Conservation (phyloP, 768 basidiomycete genomes). For the Hygrophorus pudorinus region DNA sequence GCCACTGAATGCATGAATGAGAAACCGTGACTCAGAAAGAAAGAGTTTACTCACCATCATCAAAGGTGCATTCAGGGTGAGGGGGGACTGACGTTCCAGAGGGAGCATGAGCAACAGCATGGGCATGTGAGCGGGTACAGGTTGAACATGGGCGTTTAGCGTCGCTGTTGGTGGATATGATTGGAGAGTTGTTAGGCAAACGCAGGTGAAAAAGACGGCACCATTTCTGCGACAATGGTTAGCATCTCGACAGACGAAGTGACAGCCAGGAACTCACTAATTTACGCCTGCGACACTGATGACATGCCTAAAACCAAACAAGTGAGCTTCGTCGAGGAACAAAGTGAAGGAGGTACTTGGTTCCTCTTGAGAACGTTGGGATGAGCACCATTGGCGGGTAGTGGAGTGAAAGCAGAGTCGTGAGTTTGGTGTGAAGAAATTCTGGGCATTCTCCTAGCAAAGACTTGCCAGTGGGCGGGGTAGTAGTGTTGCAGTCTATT, state of each 20-base stretch:
- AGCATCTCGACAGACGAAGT: conserved; percentile 10
- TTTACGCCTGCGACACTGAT: conserved; percentile 68
- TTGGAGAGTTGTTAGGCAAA: not conserved
- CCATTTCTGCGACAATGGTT: conserved; percentile 44
- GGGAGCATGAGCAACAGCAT: conserved; percentile 52
- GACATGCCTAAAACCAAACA: conserved; percentile 33
- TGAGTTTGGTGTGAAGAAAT: conserved; percentile 17
- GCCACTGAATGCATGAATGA: conserved; percentile 23
- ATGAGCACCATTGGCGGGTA: conserved; percentile 20
- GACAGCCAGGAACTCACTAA: conserved; percentile 34
- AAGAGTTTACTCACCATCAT: conserved; percentile 41
- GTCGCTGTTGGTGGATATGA: conserved; percentile 24
- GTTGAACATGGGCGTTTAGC: conserved; percentile 72
- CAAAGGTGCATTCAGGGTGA: conserved; percentile 66
- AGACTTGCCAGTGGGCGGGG: too few relatives aligned
- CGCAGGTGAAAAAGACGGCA: conserved; percentile 14
- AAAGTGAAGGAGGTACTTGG: conserved; percentile 25
- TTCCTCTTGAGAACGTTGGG: conserved; percentile 45
- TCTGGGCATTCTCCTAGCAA: conserved; percentile 28
- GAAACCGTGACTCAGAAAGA: not conserved
- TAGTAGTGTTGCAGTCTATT: not conserved
- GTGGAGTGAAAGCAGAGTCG: conserved; percentile 18
- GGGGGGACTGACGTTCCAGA: conserved; percentile 44
- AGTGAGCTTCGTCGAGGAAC: not conserved
- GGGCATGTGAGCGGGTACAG: conserved; percentile 65